Conservation (phyloP, 306 rosid species). For the Sphenostylis stenocarpa region DNA sequence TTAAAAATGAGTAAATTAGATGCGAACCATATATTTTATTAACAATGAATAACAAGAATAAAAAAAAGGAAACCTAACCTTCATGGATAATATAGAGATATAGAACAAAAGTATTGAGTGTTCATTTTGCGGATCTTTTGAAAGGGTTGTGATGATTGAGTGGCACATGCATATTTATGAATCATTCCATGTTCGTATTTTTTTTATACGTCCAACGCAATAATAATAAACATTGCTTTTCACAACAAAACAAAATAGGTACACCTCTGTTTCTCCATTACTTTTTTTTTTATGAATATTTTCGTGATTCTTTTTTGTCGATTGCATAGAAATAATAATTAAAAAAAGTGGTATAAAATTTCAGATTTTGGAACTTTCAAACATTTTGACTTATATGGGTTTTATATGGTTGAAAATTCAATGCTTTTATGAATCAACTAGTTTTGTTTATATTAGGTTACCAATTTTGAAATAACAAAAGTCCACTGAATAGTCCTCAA, state of each 20-base stretch:
- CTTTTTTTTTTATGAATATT: neutral
- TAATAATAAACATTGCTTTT: constrained; percentile 16
- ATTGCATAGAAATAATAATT: neutral
- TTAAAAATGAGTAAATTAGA: no score
- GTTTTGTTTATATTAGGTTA: neutral
- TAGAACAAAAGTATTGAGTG: no score
- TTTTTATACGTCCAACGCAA: neutral
- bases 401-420: no score
- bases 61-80: no score
- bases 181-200: neutral
- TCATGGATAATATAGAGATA: no score
- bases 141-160: constrained; percentile 28
- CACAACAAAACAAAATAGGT: constrained; percentile 20
- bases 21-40: no score
- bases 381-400: constrained; percentile 15
- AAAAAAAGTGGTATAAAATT: neutral
- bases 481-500: neutral
- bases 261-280: constrained; percentile 5
- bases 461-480: neutral
- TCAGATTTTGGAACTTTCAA: constrained; percentile 21
- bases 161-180: constrained; percentile 31
- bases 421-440: neutral
- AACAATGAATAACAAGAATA: no score
- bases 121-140: neutral
- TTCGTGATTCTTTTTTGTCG: neutral